phyloP scores from a whole-genome alignment of 495 filamentous ascomycete species.

The Lindgomyces ingoldianus region DNA sequence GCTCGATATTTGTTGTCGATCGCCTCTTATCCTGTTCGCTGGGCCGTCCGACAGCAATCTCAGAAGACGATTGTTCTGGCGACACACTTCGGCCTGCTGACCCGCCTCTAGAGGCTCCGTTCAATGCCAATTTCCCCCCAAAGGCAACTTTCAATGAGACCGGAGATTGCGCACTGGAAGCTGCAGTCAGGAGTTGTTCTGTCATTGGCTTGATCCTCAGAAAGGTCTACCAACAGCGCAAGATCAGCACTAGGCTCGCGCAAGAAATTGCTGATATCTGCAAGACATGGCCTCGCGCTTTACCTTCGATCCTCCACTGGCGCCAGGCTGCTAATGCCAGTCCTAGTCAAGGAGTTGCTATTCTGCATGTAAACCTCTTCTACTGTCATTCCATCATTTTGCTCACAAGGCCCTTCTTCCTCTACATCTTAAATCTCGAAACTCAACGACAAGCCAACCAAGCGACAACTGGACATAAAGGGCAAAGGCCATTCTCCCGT shows the following conservation, averaged over 20 bases:
- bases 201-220: conserved; percentile 68
- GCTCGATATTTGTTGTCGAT: conserved; percentile 62
- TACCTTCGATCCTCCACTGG: conserved; percentile 52
- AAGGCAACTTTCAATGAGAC: conserved; percentile 23
- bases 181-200: conserved; percentile 58
- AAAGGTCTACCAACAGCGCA: conserved; percentile 68
- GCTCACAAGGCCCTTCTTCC: conserved; percentile 70
- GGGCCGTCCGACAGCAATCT: conserved; percentile 61
- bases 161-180: conserved; percentile 49
- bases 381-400: conserved; percentile 76
- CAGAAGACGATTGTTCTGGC: conserved; percentile 62
- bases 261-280: conserved; percentile 64
- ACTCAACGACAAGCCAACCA: conserved; percentile 41
- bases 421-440: conserved; percentile 55
- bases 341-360: conserved; percentile 61
- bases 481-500: conserved; percentile 45
- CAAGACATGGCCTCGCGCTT: conserved; percentile 52
- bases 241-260: conserved; percentile 65
- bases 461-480: conserved; percentile 38
- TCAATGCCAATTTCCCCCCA: not conserved
- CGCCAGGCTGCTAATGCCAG: conserved; percentile 52
- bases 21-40: conserved; percentile 61
- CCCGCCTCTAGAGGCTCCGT: conserved; percentile 41
- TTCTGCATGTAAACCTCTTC: conserved; percentile 66
- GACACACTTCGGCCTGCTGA: conserved; percentile 49